Evolutionary conservation across 2,329 filamentous ascomycete species (phyloP).

Genomic region (Cryoendolithus antarcticus): DNA sequence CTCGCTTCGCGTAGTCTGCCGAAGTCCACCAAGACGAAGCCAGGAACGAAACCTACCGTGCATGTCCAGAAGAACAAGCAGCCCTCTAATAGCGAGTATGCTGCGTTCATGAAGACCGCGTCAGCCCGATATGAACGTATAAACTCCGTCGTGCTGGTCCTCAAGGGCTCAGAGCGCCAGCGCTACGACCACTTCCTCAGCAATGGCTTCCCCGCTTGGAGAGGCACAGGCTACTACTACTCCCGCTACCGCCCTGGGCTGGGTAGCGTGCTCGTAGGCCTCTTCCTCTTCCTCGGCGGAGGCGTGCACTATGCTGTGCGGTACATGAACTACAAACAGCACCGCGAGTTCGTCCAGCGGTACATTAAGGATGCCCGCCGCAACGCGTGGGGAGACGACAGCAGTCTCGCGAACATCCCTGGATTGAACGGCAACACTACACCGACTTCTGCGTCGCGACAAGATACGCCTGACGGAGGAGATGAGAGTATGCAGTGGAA

Average conservation of each 20-base stretch:
- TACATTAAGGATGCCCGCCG: constrained; percentile 84
- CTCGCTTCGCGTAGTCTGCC: constrained; percentile 53
- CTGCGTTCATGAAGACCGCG: constrained; percentile 66
- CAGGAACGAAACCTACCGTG: constrained; percentile 45
- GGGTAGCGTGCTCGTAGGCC: constrained; percentile 66
- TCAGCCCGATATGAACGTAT: constrained; percentile 74
- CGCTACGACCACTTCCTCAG: constrained; percentile 89
- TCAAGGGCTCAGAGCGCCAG: constrained; percentile 66
- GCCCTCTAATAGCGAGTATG: constrained; percentile 62
- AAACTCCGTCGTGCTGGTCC: constrained; percentile 71
- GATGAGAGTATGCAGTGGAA: constrained; percentile 52
- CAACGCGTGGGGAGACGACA: constrained; percentile 78
- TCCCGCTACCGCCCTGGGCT: constrained; percentile 82
- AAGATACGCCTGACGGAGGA: constrained; percentile 6
- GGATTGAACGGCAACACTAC: constrained; percentile 40
- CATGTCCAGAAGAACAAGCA: constrained; percentile 57
- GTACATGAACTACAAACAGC: constrained; percentile 76
- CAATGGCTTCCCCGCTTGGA: constrained; percentile 93
- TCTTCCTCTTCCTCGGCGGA: constrained; percentile 74
- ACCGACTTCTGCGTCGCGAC: not conserved
- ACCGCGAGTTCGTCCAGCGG: constrained; percentile 78
- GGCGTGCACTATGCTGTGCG: constrained; percentile 77
- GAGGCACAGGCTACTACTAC: constrained; percentile 98
- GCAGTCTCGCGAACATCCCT: constrained; percentile 53
- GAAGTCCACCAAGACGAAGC: constrained; percentile 22